Evolutionary conservation across 306 rosid genomes (phyloP).

Genomic region (Malus domestica): DNA sequence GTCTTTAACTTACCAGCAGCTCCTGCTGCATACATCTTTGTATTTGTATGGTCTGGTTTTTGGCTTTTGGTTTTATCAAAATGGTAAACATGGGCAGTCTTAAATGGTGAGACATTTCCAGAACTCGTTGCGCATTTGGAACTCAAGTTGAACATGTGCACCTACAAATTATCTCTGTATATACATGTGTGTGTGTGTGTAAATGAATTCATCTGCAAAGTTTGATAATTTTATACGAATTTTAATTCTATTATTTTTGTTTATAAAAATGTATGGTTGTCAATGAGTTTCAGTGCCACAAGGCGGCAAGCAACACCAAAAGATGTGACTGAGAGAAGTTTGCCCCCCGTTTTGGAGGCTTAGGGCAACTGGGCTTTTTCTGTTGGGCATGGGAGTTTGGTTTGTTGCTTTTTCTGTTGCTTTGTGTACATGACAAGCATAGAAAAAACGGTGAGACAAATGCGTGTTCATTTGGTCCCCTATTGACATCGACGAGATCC

Average conservation of each 20-base stretch:
- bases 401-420: not conserved
- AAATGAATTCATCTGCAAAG: not conserved
- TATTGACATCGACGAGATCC: not conserved
- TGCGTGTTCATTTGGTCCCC: not conserved
- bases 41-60: constrained; percentile 2
- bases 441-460: not conserved
- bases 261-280: not conserved
- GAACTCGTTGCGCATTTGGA: constrained; percentile 1
- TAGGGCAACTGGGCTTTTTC: not conserved
- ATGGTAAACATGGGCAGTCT: constrained; percentile 26
- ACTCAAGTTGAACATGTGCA: constrained; percentile 5
- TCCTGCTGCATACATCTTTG: not conserved
- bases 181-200: not conserved
- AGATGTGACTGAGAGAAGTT: not conserved
- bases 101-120: constrained; percentile 26
- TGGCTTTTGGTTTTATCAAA: constrained; percentile 7
- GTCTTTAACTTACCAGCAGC: not conserved
- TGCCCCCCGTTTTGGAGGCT: constrained; percentile 5
- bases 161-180: not conserved
- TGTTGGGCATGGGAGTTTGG: not conserved
- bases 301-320: constrained; percentile 8
- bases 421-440: not conserved
- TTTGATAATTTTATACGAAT: not conserved
- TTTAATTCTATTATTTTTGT: not conserved
- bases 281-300: not conserved